Evolutionary conservation across 2,329 filamentous ascomycete genomes (phyloP), one percentile per base, ranked within the genome.

Genomic region (Blumeriella jaapii): DNA sequence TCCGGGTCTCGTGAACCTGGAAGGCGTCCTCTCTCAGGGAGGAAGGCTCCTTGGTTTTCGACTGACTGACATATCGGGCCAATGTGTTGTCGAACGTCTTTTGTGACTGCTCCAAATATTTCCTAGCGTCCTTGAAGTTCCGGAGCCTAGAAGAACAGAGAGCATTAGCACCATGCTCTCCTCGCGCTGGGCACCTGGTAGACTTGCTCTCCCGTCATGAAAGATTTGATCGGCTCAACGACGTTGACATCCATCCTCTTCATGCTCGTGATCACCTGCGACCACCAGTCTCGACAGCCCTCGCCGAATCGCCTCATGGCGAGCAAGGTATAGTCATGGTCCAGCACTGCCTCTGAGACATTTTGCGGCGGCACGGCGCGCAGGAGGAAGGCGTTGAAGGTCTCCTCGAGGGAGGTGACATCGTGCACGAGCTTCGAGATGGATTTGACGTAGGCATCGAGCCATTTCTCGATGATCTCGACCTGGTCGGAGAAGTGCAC

Each of bases 21-120:
- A 98, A 98, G 0, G 91, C 91, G 59, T 98, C 91, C 58, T 98
- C 91, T 41, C 91, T 73, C 37, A 98, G 65, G 1, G 86, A 74
- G 0, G 86, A 95, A 0, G 89, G 74, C 59, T 98, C 91, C 60
- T 96, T 98, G 5, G 84, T 79, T 64, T 95, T 96, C 46, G 78
- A 82, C 59, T 95, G 86, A 3, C 72, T 67, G 4, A 86, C 71
- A 54, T 93, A 96, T 39, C 87, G 76, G 14, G 82, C 74, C 39
- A 95, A 70, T 3, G 82, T 75, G 36, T 72, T 71, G 56, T 98
- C 91, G 52, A 87, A 94, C 3, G 73, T 71, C 59, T 85, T 84
- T 59, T 98, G 91, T 0, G 83, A 68, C 29, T 74, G 65, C 40
- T 95, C 89, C 37, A 96, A 66, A 9, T 67, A 65, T 48, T 80